Evolutionary conservation across 495 filamentous ascomycete species (phyloP).

Genomic region (Ramalina peruviana): DNA sequence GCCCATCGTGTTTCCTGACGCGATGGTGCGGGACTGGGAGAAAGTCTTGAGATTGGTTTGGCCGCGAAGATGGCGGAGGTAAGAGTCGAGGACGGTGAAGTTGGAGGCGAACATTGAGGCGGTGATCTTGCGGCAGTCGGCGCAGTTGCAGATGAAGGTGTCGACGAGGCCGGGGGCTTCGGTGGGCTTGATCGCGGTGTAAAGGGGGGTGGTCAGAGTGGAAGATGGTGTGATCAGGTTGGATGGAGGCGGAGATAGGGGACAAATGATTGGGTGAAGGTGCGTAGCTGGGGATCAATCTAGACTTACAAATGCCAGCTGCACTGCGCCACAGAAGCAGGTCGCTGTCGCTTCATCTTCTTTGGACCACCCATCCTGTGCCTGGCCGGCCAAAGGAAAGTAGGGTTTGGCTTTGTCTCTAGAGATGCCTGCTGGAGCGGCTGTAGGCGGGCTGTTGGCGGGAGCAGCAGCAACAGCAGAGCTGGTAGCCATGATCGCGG

Average conservation of each 20-base stretch:
- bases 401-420: slow-evolving; percentile 16
- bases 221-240: too few relatives aligned
- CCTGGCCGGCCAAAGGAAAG: slow-evolving; percentile 21
- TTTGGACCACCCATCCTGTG: slow-evolving; percentile 23
- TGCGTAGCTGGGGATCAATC: not conserved
- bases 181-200: slow-evolving; percentile 20
- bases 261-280: not conserved
- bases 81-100: slow-evolving; percentile 30
- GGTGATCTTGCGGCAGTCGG: slow-evolving; percentile 44
- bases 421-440: too few relatives aligned
- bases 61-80: slow-evolving; percentile 34
- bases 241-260: not conserved
- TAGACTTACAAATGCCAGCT: slow-evolving; percentile 33
- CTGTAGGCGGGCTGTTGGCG: too few relatives aligned
- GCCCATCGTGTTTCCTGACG: slow-evolving; percentile 32
- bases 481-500: too few relatives aligned
- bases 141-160: slow-evolving; percentile 43
- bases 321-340: slow-evolving; percentile 41
- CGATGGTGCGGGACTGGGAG: slow-evolving; percentile 26
- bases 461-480: too few relatives aligned
- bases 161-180: slow-evolving; percentile 29
- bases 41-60: slow-evolving; percentile 28
- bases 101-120: slow-evolving; percentile 46
- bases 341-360: slow-evolving; percentile 37
- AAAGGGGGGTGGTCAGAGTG: not conserved